Conservation (phyloP, 2,329 filamentous ascomycete genomes). For the Aspergillus transmontanensis region DNA sequence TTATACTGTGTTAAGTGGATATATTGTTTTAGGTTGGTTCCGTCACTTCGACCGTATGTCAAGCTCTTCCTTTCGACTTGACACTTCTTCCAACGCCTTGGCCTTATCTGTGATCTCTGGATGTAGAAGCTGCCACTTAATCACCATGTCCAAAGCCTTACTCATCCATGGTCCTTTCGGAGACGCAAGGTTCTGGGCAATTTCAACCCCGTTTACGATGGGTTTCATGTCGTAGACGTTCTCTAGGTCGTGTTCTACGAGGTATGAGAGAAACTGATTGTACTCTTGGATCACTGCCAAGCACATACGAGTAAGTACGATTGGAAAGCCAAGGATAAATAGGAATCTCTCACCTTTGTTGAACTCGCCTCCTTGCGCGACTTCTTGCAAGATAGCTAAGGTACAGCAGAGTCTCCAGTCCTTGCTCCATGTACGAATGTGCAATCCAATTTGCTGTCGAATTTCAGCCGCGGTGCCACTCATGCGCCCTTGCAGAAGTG, state of each 20-base stretch:
- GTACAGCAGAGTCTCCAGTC: slow-evolving; percentile 45
- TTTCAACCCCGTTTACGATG: slow-evolving; percentile 73
- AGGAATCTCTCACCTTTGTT: slow-evolving; percentile 31
- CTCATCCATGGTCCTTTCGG: slow-evolving; percentile 82
- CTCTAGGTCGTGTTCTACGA: slow-evolving; percentile 53
- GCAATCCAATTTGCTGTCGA: slow-evolving; percentile 39
- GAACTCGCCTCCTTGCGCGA: slow-evolving; percentile 36
- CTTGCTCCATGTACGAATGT: slow-evolving; percentile 38
- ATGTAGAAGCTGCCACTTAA: slow-evolving; percentile 87
- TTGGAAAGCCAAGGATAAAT: slow-evolving; percentile 11
- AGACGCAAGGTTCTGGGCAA: slow-evolving; percentile 67
- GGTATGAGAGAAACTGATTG: slow-evolving; percentile 54
- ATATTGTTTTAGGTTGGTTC: background rate
- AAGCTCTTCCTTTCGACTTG: slow-evolving; percentile 55
- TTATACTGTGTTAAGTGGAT: background rate
- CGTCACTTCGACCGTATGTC: slow-evolving; percentile 22
- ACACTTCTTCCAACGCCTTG: slow-evolving; percentile 64
- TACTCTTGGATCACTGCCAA: slow-evolving; percentile 53
- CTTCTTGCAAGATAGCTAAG: slow-evolving; percentile 43
- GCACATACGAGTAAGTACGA: slow-evolving; percentile 15
- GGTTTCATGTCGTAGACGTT: slow-evolving; percentile 60
- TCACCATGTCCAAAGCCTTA: slow-evolving; percentile 73
- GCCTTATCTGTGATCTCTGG: slow-evolving; percentile 64
- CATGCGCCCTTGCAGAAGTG: slow-evolving; percentile 30
- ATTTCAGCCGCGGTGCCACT: slow-evolving; percentile 35